phyloP scores from a whole-genome alignment of 441 rosid species.

The Capsella rubella region DNA sequence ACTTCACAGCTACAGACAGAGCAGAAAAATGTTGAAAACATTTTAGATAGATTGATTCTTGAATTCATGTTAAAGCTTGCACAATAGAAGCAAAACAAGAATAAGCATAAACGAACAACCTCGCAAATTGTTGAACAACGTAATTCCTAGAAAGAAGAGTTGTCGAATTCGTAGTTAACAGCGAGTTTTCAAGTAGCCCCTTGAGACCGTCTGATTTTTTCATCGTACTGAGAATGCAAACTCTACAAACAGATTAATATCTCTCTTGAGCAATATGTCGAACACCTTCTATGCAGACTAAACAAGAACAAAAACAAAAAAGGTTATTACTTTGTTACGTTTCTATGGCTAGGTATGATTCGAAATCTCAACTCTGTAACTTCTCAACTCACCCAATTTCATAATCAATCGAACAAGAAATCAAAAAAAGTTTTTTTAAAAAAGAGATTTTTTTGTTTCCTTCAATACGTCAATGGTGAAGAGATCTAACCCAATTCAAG shows the following conservation, averaged over 20 bases:
- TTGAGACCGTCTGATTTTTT: background rate
- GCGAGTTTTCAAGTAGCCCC: background rate
- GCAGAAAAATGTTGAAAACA: background rate
- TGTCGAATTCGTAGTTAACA: background rate
- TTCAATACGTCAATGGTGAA: background rate
- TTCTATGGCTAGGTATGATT: background rate
- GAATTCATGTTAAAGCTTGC: background rate
- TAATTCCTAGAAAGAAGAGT: background rate
- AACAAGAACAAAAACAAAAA: background rate
- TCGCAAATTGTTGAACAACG: background rate
- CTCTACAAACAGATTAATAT: background rate
- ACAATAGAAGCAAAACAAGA: too few species aligned
- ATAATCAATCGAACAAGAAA: background rate
- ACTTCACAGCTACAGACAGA: slow-evolving; percentile 5
- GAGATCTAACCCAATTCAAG: background rate
- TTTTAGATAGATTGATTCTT: background rate
- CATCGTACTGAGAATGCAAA: background rate
- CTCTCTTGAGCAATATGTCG: background rate
- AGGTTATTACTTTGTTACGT: background rate
- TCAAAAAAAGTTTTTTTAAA: background rate
- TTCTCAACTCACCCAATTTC: background rate
- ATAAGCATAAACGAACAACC: background rate
- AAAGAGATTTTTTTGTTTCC: background rate
- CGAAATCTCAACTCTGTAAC: background rate
- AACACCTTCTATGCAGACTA: background rate